Percentiles rank a stretch among this genome's conserved stretches.
These are phyloP conservation scores for Diospyros kaki DNA, from an alignment of 148 eudicot species.

Conservation along the genomic window DNA sequence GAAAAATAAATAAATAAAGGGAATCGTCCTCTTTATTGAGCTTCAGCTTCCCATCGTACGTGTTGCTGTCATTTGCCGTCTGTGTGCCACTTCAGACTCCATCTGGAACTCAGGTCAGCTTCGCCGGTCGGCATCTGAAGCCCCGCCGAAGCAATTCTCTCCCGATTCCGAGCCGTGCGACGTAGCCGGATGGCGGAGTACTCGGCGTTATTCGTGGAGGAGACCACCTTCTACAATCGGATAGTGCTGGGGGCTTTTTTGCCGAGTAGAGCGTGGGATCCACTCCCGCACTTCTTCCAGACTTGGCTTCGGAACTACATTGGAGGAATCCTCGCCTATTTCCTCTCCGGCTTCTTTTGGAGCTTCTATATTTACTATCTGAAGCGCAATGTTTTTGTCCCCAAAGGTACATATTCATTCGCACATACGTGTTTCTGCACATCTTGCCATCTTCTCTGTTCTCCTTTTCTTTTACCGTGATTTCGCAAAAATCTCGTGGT, in stretches of 20 bases:
- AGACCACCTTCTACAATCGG: conserved; percentile 56
- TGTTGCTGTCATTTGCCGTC: too few species aligned
- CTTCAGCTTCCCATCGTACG: too few species aligned
- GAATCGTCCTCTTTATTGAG: too few species aligned
- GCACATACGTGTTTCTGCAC: background rate
- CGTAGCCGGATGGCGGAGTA: conserved; percentile 28
- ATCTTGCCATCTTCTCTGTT: background rate
- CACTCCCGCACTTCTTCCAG: conserved; percentile 67
- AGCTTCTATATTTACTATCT: conserved; percentile 74
- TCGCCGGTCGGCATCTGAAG: too few species aligned
- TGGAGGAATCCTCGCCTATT: conserved; percentile 52
- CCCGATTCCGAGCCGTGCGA: background rate
- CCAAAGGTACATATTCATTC: conserved; percentile 50
- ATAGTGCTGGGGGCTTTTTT: conserved; percentile 47
- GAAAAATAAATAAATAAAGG: too few species aligned
- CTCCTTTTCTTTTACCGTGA: background rate
- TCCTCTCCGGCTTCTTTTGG: conserved; percentile 68
- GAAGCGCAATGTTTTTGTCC: conserved; percentile 65
- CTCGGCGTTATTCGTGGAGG: conserved; percentile 34
- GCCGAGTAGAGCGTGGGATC: conserved; percentile 47
- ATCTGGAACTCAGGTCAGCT: too few species aligned
- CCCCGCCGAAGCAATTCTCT: too few species aligned
- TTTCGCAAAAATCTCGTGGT: background rate
- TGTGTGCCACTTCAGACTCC: too few species aligned
- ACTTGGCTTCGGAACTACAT: conserved; percentile 79